phyloP scores from a whole-genome alignment of 2,329 filamentous ascomycete species.

The Fusarium gaditjirri region DNA sequence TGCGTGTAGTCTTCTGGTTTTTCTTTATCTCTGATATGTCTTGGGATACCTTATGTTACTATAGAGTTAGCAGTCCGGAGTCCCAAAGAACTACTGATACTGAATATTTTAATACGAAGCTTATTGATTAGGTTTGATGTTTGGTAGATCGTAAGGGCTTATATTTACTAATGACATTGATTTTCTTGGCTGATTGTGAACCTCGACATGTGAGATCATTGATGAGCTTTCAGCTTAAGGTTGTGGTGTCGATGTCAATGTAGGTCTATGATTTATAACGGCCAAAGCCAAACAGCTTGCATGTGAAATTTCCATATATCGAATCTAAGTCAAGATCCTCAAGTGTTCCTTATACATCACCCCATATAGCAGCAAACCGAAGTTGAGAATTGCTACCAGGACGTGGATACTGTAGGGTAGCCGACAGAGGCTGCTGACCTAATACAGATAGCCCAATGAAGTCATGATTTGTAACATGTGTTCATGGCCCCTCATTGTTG shows the following conservation, averaged over 20 bases:
- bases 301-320: not conserved
- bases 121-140: not conserved
- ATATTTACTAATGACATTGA: not conserved
- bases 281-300: not conserved
- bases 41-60: not conserved
- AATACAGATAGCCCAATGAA: slow-evolving; percentile 40
- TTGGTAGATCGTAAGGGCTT: no score
- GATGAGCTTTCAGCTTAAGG: not conserved
- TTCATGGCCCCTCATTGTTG: slow-evolving; percentile 20
- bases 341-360: not conserved
- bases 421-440: slow-evolving; percentile 1
- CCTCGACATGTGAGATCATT: no score
- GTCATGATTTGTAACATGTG: slow-evolving; percentile 30
- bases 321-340: no score
- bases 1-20: not conserved
- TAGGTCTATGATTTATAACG: no score
- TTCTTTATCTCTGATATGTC: not conserved
- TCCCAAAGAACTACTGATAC: not conserved
- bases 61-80: not conserved
- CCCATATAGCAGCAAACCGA: not conserved
- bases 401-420: slow-evolving; percentile 30
- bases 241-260: not conserved
- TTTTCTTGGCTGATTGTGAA: not conserved
- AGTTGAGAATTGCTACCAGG: not conserved
- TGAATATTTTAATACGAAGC: not conserved